Conservation (phyloP, 1,284 basidiomycete species). For the Rhodotorula mucilaginosa region DNA sequence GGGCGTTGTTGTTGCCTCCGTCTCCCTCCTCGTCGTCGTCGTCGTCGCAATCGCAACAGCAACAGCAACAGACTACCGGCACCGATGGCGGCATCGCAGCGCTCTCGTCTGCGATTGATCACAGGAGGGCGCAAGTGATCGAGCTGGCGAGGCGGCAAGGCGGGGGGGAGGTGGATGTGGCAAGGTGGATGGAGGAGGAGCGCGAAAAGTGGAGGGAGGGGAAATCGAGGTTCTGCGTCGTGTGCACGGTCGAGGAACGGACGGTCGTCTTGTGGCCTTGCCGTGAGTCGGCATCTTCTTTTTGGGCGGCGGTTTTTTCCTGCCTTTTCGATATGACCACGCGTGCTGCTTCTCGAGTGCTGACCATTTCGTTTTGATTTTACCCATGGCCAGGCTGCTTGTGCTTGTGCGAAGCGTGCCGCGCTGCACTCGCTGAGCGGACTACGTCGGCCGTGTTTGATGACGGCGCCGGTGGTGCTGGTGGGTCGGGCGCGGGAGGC, state of each 20-base stretch:
- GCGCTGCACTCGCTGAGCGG: constrained; percentile 24
- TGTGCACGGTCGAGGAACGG: constrained; percentile 35
- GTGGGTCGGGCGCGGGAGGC: not conserved
- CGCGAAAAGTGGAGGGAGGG: constrained; percentile 21
- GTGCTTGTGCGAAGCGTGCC: constrained; percentile 32
- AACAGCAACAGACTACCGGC: not conserved
- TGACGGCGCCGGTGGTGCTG: not conserved
- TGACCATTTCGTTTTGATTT: not conserved
- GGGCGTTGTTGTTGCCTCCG: not conserved
- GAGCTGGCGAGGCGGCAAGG: not conserved
- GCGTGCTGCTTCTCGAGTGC: not conserved
- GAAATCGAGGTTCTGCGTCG: constrained; percentile 28
- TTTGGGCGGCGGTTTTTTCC: too few relatives aligned
- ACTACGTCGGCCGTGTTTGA: constrained; percentile 10
- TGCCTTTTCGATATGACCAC: too few relatives aligned
- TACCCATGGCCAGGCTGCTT: constrained; percentile 24
- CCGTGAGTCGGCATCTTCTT: constrained; percentile 15
- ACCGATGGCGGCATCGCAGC: not conserved
- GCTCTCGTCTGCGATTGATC: constrained; percentile 6
- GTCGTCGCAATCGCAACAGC: not conserved
- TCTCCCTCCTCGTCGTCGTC: not conserved
- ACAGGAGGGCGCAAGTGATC: not conserved
- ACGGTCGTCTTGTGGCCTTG: constrained; percentile 36
- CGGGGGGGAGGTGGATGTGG: not conserved
- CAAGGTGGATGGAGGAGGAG: constrained; percentile 9